Base-by-base conservation (phyloP, 352 stramenopile genomes). In the Pythium phragmitis region DNA sequence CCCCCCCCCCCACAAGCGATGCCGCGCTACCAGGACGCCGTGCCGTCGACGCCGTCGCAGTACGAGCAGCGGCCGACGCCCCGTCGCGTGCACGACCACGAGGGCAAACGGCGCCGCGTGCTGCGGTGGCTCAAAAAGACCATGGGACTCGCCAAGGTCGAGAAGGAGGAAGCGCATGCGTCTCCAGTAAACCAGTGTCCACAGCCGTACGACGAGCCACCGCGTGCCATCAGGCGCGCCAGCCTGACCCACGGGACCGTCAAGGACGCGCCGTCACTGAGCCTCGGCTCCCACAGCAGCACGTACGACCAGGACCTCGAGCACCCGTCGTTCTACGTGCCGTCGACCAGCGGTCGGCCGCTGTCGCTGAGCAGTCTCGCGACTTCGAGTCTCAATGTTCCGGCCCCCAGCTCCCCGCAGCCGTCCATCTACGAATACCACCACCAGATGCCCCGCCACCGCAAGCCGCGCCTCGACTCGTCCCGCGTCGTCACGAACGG, bases 111-210 rank as follows among this genome's bases (percentile, higher is more conserved):
- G 11, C 77, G 79, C 14, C 71, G 72, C 23, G 77, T 88, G 69
- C 75, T 88, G 62, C 77, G 77, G 37, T 88, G 79, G 79, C 77
- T 88, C 68, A 85, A 82, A 41, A 72, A 70, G 46, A 74, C 74
- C 37, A 77, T 88, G 46, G 73, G 74, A 28, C 60, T 78, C 34
- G 43, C 37, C 26, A 11, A 42, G 0, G 48, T 56, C 1, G 21
- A 60, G 43, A 50, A 64, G 13, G 60, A 72, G 26, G n/a, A 65
- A 21, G 41, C 46, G 7, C 50, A 57, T 30, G 16, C 50, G 21
- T 17, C 46, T 9, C 46, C 28, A 23, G 8, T 39, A 0, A 17
- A 41, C 17, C 26, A 37, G 48, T 54, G 39, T 26, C 28, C 48
- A 23, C 48, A 33, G 3, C 26, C 14, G 7, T 23, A 23, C 48